Conservation (phyloP, 192 early-diverging fungal species). For the Coemansia sp. region DNA sequence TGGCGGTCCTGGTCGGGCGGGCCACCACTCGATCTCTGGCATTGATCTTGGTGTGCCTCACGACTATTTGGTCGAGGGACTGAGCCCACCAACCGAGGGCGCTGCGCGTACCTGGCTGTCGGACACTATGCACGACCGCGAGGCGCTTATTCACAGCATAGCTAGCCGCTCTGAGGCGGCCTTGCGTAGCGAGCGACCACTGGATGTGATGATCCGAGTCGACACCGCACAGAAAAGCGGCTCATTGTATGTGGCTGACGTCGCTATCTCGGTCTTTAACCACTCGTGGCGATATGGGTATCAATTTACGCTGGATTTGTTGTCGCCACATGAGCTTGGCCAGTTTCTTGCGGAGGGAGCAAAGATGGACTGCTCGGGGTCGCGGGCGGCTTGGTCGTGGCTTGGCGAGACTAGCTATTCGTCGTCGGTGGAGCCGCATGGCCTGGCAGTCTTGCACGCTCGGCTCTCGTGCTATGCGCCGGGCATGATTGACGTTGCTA, state of each 20-base stretch:
- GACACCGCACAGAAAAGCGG: neutral
- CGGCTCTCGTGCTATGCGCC: constrained; percentile 20
- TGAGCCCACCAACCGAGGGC: constrained; percentile 48
- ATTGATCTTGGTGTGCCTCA: constrained; percentile 83
- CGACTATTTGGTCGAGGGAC: constrained; percentile 61
- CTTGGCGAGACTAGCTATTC: constrained; percentile 17
- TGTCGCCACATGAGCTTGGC: constrained; percentile 38
- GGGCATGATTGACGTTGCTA: constrained; percentile 33
- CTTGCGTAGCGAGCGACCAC: constrained; percentile 24
- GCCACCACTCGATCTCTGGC: constrained; percentile 91
- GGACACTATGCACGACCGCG: constrained; percentile 41
- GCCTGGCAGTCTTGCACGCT: constrained; percentile 7
- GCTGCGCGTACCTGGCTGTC: constrained; percentile 47
- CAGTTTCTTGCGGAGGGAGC: constrained; percentile 1
- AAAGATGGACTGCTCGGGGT: constrained; percentile 26
- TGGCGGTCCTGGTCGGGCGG: constrained; percentile 36
- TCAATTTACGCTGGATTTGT: constrained; percentile 17
- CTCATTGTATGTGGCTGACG: constrained; percentile 12
- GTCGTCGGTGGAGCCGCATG: constrained; percentile 11
- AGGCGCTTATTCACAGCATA: constrained; percentile 39
- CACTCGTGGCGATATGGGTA: constrained; percentile 52
- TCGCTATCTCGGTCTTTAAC: constrained; percentile 30
- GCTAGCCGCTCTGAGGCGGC: constrained; percentile 8
- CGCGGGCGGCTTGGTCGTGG: constrained; percentile 47
- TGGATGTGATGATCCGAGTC: constrained; percentile 28